Evolutionary conservation across 257 asterid genomes (phyloP).

Genomic region (Lycium ferocissimum): DNA sequence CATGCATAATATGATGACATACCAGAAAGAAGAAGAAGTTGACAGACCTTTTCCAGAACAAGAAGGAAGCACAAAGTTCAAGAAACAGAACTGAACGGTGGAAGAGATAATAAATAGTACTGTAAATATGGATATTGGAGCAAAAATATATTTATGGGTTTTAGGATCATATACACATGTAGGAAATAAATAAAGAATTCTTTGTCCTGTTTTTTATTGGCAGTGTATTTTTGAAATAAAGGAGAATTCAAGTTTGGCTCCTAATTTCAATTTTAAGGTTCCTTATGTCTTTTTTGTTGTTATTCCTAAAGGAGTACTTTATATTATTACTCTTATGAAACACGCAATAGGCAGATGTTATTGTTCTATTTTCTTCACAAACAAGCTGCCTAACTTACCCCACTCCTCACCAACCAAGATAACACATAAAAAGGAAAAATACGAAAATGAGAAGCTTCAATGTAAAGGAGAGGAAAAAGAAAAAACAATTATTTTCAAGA

Average conservation of each 20-base stretch:
- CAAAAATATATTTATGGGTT: neutral
- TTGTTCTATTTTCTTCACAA: slow-evolving; percentile 9
- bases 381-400: slow-evolving; percentile 33
- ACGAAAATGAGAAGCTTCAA: neutral
- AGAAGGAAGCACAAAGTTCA: neutral
- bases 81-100: slow-evolving; percentile 15
- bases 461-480: neutral
- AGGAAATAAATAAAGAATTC: neutral
- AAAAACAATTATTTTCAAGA: too few species aligned
- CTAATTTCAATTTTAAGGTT: neutral
- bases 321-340: slow-evolving; percentile 27
- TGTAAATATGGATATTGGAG: neutral
- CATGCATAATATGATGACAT: neutral
- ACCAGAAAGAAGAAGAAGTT: slow-evolving; percentile 26
- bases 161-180: neutral
- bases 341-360: slow-evolving; percentile 9
- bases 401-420: slow-evolving; percentile 28
- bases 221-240: neutral
- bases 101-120: neutral
- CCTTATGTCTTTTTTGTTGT: neutral
- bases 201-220: neutral
- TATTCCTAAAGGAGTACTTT: neutral
- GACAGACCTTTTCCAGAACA: neutral
- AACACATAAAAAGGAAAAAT: neutral
- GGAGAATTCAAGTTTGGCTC: slow-evolving; percentile 27